Evolutionary conservation across 768 basidiomycete genomes (phyloP), one percentile per base, ranked within the genome.

Genomic region (Leucocoprinus leucothites): DNA sequence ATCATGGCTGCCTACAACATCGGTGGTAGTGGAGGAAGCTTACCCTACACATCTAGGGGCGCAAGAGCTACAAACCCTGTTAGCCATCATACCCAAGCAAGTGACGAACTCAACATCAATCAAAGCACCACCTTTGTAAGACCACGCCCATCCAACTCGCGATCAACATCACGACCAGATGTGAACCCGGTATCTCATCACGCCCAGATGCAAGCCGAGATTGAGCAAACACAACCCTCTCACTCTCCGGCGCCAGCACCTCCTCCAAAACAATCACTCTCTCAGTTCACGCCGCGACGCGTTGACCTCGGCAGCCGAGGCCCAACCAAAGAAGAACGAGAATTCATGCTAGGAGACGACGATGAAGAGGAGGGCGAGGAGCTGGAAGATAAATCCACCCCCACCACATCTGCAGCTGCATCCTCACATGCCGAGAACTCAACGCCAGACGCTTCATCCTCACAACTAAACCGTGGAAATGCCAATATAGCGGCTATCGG

Each of bases 121-220:
- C n/a, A 43, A 42, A 49, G 44, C 34, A 53, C 58, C 13, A 64
- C 58, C 7, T 73, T 75, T 44, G 60, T 68, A 9, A 65, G 72
- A 42, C 71, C 73, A 0, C 66, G 67, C 56, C 50, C 53, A 11
- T 63, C 58, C 5, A 51, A 48, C 21, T 34, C 48, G 18, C 51
- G 55, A 5, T 34, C 64, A 54, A 63, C 60, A 18, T 58, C 63
- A 24, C 48, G 56, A 48, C 55, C 56, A 7, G 66, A 70, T 6
- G 76, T 70, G 18, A 77, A 77, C 47, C 75, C 76, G 11, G 60
- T 75, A n/a, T 75, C 74, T 2, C 76, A 77, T 48, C 75, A 76
- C 43, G 65, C 70, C 1, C 74, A 73, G 62, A 64, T 67, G 6
- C 61, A 64, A 11, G 61, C 58, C 22, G 66, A 67, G 28, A 25